Conservation (phyloP, 805 yeast genomes). For the Myxozyma kluyveri region DNA sequence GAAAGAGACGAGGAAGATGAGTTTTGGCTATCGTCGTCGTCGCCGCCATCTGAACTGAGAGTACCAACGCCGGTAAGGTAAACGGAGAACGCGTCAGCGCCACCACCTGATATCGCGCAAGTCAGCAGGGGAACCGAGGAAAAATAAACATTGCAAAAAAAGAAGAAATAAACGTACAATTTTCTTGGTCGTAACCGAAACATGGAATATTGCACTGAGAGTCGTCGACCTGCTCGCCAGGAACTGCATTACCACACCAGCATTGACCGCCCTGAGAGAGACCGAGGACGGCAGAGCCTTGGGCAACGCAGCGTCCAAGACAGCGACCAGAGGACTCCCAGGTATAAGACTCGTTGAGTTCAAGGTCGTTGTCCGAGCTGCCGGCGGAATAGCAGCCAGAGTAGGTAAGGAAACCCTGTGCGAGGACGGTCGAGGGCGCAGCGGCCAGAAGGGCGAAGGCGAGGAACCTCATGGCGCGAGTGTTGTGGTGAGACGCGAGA, state of each 20-base stretch:
- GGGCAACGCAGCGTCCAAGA: conserved; percentile 48
- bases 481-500: background rate
- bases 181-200: conserved; percentile 58
- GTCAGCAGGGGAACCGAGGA: background rate
- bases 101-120: conserved; percentile 47
- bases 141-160: background rate
- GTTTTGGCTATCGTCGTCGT: conserved; percentile 17
- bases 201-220: conserved; percentile 50
- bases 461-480: background rate
- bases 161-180: conserved; percentile 45
- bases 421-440: background rate
- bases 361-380: conserved; percentile 40
- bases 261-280: conserved; percentile 55
- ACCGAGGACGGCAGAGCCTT: conserved; percentile 48
- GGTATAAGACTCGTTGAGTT: conserved; percentile 48
- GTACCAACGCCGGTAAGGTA: conserved; percentile 32
- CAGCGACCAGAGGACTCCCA: conserved; percentile 65
- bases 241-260: conserved; percentile 59
- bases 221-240: conserved; percentile 36
- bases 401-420: conserved; percentile 5
- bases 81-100: conserved; percentile 43
- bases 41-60: conserved; percentile 10
- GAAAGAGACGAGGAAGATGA: conserved; percentile 17
- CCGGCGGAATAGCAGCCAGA: conserved; percentile 46
- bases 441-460: background rate